Percentiles rank a stretch among this genome's conserved stretches.
Conservation (phyloP, 1,139 yeast species). For the Protomyces pachydermus region DNA sequence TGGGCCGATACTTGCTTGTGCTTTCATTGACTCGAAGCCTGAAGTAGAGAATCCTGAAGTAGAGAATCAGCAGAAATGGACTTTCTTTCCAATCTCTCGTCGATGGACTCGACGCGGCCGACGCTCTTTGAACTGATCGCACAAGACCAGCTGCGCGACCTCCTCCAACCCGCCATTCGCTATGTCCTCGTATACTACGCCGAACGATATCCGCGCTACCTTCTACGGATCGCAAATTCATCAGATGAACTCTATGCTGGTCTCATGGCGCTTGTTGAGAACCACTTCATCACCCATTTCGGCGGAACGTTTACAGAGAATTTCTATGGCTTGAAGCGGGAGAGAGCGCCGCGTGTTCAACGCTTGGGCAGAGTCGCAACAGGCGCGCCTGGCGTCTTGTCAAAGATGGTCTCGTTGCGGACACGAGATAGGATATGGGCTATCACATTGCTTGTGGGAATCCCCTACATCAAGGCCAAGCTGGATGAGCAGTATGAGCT, state of each 20-base stretch:
- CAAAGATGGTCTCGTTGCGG: slow-evolving; percentile 53
- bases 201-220: slow-evolving; percentile 65
- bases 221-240: slow-evolving; percentile 57
- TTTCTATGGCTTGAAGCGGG: slow-evolving; percentile 81
- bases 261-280: slow-evolving; percentile 65
- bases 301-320: slow-evolving; percentile 86
- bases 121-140: slow-evolving; percentile 80
- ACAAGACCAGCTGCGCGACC: slow-evolving; percentile 67
- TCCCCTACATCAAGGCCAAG: slow-evolving; percentile 67
- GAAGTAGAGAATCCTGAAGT: no score
- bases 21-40: no score
- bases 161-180: slow-evolving; percentile 76
- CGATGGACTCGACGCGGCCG: slow-evolving; percentile 74
- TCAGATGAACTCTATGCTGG: slow-evolving; percentile 72
- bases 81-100: slow-evolving; percentile 73
- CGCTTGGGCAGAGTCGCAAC: slow-evolving; percentile 33
- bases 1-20: no score
- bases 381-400: slow-evolving; percentile 48
- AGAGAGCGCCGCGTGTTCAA: slow-evolving; percentile 38
- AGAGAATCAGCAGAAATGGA: slow-evolving; percentile 47
- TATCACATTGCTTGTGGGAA: slow-evolving; percentile 53
- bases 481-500: slow-evolving; percentile 60
- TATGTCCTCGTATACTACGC: slow-evolving; percentile 80
- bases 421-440: slow-evolving; percentile 54
- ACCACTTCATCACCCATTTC: slow-evolving; percentile 66